These are phyloP conservation scores for Pseudonitzschia delicatissima DNA, from an alignment of 108 stramenopile species.

Conservation along the genomic window DNA sequence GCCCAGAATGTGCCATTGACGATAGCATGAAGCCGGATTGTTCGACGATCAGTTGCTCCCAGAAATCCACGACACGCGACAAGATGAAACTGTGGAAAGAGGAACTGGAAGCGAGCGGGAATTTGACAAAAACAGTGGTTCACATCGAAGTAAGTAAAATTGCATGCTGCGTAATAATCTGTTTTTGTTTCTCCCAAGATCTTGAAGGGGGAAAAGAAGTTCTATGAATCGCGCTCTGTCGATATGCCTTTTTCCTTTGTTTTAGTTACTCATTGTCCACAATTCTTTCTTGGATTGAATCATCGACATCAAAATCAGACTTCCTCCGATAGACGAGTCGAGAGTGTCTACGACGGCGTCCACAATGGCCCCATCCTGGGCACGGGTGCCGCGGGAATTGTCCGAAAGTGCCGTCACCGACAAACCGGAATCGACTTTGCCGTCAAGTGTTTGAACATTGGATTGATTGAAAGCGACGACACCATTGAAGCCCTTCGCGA, in stretches of 20 bases:
- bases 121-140: conserved; percentile 24
- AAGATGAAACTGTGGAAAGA: conserved; percentile 11
- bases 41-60: too few species aligned
- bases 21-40: too few species aligned
- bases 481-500: conserved; percentile 59
- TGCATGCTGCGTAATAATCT: neutral
- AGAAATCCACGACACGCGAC: too few species aligned
- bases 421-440: conserved; percentile 79
- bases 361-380: conserved; percentile 78
- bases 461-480: conserved; percentile 53
- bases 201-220: neutral
- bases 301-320: too few species aligned
- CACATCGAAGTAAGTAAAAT: conserved; percentile 38
- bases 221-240: neutral
- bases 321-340: conserved; percentile 20
- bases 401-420: conserved; percentile 68
- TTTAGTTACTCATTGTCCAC: neutral
- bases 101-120: conserved; percentile 15
- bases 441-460: conserved; percentile 75
- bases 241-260: neutral
- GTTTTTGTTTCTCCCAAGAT: neutral
- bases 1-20: too few species aligned
- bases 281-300: too few species aligned
- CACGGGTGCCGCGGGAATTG: conserved; percentile 76
- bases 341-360: conserved; percentile 83